A percentile compares a stretch with the other conserved stretches of the same genome.
These are phyloP conservation scores for Artemisia tridentata DNA, from an alignment of 129 eudicot genomes.

Conservation along the genomic window DNA sequence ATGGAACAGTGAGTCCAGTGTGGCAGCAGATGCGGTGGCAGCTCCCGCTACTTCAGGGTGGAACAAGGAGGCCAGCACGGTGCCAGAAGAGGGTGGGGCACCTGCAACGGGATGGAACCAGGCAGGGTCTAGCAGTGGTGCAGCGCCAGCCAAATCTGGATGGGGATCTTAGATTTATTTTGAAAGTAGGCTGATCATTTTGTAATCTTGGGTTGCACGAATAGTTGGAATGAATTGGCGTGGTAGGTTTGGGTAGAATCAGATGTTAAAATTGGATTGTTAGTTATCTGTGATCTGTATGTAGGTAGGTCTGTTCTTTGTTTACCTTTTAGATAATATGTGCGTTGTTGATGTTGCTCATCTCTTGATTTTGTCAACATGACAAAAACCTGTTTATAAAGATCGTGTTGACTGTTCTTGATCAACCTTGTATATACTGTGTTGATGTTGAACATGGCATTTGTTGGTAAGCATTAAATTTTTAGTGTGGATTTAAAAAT, in stretches of 20 bases:
- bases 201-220: constrained; percentile 4
- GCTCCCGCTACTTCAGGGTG: background rate
- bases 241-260: background rate
- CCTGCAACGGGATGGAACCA: background rate
- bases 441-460: no score
- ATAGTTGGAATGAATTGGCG: background rate
- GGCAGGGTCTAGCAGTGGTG: constrained; percentile 13
- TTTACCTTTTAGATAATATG: no score
- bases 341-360: no score
- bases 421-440: no score
- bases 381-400: no score
- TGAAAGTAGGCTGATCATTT: background rate
- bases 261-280: no score
- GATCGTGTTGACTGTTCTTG: no score
- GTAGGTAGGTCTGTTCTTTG: no score
- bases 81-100: background rate
- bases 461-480: no score
- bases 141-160: background rate
- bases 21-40: background rate
- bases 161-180: constrained; percentile 5
- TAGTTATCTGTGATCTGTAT: no score
- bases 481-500: no score
- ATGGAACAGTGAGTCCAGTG: background rate
- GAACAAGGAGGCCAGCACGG: background rate
- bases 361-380: no score